Base-by-base conservation (phyloP, 1,284 basidiomycete genomes). In the Ceratobasidium sp. region DNA sequence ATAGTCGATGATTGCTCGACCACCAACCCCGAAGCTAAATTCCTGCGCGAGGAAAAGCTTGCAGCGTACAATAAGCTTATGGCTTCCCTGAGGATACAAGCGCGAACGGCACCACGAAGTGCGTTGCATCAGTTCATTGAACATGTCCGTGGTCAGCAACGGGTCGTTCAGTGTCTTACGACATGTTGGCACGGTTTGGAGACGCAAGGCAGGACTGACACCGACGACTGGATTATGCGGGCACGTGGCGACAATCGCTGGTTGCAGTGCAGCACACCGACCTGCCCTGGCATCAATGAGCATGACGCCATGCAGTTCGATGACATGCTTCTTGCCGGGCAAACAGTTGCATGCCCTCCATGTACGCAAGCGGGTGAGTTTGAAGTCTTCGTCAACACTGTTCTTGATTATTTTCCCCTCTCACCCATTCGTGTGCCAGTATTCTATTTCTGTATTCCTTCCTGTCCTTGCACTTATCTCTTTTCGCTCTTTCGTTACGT, bases 181-280 rank as follows among this genome's bases (percentile, higher is more conserved):
- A 12, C 5, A 22, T 32, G 35, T 31, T 60, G 45, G 27, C 29
- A 60, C n/a, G 57, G 42, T 15, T 31, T 60, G 13, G 57, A 60
- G 27, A 40, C 27, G 15, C 57, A 32, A 13, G 42, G 12, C n/a
- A 25, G 35, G 7, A 7, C 29, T 2, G 57, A 47, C 22, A 7
- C 32, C 2, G 29, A 47, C 6, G 25, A 17, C 1, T 10, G 27
- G 13, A 32, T 60, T 1, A 10, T 34, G 17, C 29, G 22, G 43
- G 25, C 47, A 2, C 27, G 47, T n/a, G 57, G 57, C 29, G 27
- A 47, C 57, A 60, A 60, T 22, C 8, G 31, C 3, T 22, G 7
- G 1, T 29, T 60, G 8, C 20, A 25, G 6, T 60, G 57, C 35
- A 2, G 12, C 3, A 31, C 6, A 2, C 8, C 8, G 27, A 10